Percentiles rank a stretch among this genome's conserved stretches.
phyloP scores from a whole-genome alignment of 805 yeast genomes.

The Priceomyces melissophilus region DNA sequence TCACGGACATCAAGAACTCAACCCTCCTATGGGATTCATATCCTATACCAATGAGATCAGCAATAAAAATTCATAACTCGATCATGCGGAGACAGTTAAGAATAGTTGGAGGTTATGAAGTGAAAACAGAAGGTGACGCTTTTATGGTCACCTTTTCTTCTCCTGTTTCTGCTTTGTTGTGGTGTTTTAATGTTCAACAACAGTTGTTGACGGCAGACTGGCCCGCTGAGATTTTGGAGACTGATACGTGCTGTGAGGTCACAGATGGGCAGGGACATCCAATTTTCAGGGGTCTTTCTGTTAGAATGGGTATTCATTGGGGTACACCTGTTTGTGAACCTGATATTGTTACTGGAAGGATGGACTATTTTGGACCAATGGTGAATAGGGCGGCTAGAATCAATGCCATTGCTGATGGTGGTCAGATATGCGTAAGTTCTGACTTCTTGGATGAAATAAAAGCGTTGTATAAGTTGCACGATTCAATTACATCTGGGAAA shows the following conservation, averaged over 20 bases:
- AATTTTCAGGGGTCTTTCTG: conserved; percentile 85
- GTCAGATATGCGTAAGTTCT: conserved; percentile 85
- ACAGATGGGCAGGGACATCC: conserved; percentile 57
- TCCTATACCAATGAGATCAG: conserved; percentile 94
- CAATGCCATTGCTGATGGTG: conserved; percentile 94
- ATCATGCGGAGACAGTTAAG: conserved; percentile 92
- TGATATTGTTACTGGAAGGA: conserved; percentile 91
- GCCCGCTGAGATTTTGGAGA: conserved; percentile 88
- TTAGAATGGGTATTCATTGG: conserved; percentile 98
- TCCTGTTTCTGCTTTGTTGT: conserved; percentile 80
- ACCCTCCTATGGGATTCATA: conserved; percentile 90
- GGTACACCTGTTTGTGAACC: conserved; percentile 95
- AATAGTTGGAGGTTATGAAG: conserved; percentile 96
- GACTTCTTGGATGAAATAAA: conserved; percentile 76
- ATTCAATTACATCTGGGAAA: conserved; percentile 28
- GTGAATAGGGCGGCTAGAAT: conserved; percentile 94
- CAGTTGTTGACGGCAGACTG: conserved; percentile 82
- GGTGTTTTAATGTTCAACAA: conserved; percentile 93
- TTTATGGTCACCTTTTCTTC: conserved; percentile 97
- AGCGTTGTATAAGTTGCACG: conserved; percentile 50
- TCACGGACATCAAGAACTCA: conserved; percentile 95
- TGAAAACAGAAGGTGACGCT: conserved; percentile 98
- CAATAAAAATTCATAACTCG: conserved; percentile 89
- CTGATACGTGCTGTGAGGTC: conserved; percentile 80
- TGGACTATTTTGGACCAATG: conserved; percentile 99